phyloP scores from a whole-genome alignment of 2,329 filamentous ascomycete species.

The Aureobasidium melanogenum region DNA sequence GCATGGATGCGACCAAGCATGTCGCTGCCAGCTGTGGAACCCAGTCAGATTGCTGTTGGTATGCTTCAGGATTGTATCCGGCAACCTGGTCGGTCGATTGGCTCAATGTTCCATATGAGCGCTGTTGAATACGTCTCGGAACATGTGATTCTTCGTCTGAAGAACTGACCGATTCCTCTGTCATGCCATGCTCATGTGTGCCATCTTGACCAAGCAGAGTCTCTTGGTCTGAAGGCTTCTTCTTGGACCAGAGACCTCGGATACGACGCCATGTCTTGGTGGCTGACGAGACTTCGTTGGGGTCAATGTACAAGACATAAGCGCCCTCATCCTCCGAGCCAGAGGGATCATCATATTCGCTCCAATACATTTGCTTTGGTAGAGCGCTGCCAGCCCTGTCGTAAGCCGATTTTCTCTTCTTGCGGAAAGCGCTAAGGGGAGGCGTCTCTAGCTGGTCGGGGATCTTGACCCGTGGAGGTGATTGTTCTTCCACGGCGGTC shows the following conservation, averaged over 20 bases:
- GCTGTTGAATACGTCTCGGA: conserved; percentile 29
- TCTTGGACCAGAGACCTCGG: conserved; percentile 15
- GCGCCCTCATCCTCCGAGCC: conserved; percentile 50
- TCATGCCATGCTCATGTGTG: background rate
- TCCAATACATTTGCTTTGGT: conserved; percentile 56
- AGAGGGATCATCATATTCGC: conserved; percentile 77
- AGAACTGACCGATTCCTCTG: conserved; percentile 21
- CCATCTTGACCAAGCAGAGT: conserved; percentile 15
- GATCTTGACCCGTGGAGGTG: conserved; percentile 21
- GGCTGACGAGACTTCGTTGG: conserved; percentile 58
- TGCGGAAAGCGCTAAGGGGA: conserved; percentile 33
- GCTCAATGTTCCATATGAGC: conserved; percentile 9
- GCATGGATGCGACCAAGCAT: conserved; percentile 49
- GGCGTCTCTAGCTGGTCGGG: conserved; percentile 30
- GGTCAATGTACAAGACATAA: conserved; percentile 68
- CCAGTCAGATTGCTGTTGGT: conserved; percentile 4
- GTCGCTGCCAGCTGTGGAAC: conserved; percentile 35
- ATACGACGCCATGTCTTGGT: conserved; percentile 14
- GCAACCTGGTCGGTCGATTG: background rate
- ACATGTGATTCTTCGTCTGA: conserved; percentile 22
- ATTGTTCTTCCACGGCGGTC: conserved; percentile 23
- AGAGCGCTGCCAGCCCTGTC: conserved; percentile 18
- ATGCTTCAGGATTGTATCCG: conserved; percentile 4
- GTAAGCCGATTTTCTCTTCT: conserved; percentile 31
- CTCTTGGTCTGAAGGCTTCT: conserved; percentile 20